Conservation (phyloP, 163 green algal species). For the Scenedesmus sp. region DNA sequence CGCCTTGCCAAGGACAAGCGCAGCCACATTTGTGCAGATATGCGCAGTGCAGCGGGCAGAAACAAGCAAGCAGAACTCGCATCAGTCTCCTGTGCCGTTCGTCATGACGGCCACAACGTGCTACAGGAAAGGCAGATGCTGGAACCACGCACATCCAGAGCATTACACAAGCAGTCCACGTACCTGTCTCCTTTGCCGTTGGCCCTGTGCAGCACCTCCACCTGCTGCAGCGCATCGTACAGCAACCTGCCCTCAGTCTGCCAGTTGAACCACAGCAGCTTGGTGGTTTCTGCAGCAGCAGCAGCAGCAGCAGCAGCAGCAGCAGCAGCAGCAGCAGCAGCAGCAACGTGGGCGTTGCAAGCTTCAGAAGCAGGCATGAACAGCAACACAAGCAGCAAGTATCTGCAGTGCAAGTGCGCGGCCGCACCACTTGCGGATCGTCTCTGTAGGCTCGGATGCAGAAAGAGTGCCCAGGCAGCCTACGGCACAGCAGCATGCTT, state of each 20-base stretch:
- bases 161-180: not conserved
- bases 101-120: too few species aligned
- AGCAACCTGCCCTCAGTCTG: not conserved
- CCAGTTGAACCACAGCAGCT: slow-evolving; percentile 38
- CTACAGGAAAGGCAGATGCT: not conserved
- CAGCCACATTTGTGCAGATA: not conserved
- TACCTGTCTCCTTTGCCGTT: slow-evolving; percentile 50
- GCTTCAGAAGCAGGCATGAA: too few species aligned
- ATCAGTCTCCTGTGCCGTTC: too few species aligned
- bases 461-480: too few species aligned
- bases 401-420: too few species aligned
- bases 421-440: not conserved
- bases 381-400: too few species aligned
- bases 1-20: too few species aligned
- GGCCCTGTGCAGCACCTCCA: slow-evolving; percentile 45
- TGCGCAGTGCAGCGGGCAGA: not conserved
- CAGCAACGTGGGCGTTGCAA: not conserved
- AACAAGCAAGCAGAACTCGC: not conserved
- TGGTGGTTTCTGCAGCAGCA: slow-evolving; percentile 51
- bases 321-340: not conserved
- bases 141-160: not conserved
- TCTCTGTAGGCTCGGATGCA: not conserved
- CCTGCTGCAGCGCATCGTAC: slow-evolving; percentile 38
- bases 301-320: not conserved
- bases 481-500: too few species aligned